Conservation (phyloP, 148 eudicot species). For the Cornus kousa region DNA sequence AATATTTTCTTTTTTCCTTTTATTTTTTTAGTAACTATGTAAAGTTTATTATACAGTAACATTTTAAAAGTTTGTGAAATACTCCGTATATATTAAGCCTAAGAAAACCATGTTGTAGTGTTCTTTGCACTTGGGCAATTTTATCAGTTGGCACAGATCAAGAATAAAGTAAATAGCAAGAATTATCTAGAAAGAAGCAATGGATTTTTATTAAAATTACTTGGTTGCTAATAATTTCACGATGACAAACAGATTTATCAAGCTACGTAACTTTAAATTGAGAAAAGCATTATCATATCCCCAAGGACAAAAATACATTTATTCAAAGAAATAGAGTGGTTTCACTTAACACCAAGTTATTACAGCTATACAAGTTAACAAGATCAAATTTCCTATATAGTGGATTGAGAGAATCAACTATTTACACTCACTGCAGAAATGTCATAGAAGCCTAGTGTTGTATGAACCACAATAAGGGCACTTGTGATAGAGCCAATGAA, state of each 20-base stretch:
- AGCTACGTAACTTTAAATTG: not conserved
- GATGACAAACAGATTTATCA: not conserved
- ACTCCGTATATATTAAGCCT: not conserved
- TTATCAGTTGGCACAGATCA: not conserved
- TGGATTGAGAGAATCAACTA: not conserved
- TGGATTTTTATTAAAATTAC: not conserved
- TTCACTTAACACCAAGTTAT: not conserved
- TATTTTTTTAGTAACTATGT: not conserved
- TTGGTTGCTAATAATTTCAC: not conserved
- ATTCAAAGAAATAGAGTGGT: not conserved
- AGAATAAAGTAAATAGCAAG: not conserved
- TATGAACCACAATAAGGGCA: slow-evolving; percentile 81
- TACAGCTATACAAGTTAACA: not conserved
- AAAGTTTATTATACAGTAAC: not conserved
- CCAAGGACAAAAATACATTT: not conserved
- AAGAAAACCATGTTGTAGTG: not conserved
- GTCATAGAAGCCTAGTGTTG: slow-evolving; percentile 73
- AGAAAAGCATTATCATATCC: not conserved
- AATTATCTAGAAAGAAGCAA: not conserved
- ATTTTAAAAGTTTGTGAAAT: not conserved
- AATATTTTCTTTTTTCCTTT: no score
- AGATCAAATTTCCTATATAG: not conserved
- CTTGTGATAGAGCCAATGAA: slow-evolving; percentile 85
- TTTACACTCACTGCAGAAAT: slow-evolving; percentile 15
- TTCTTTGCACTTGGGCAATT: not conserved